Base-by-base conservation (phyloP, 768 basidiomycete species). In the Guyanaporus albipodus region DNA sequence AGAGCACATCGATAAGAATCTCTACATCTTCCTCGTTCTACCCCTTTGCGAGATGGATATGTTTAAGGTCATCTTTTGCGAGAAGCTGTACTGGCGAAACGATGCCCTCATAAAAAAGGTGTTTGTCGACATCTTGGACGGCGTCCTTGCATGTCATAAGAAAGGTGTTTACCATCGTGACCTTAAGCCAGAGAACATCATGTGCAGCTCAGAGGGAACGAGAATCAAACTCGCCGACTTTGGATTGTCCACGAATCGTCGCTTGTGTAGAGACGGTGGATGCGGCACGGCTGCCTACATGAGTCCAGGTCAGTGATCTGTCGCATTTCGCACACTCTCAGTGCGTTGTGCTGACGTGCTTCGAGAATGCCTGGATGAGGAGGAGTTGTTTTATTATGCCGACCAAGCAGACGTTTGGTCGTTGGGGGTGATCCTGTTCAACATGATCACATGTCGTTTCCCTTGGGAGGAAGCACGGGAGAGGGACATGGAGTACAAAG, bases 181-280 rank as follows among this genome's bases (percentile, higher is more conserved):
- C 58, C 76, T 93, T 59, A 92, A 93, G 63, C 90, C 90, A 2
- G 91, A 91, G 60, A 91, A 85, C 63, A 73, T 91, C 33, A 72
- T 92, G 41, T 83, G 80, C 62, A 75, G 68, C 49, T 62, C 62
- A 57, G 78, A 67, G 42, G 83, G 83, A 14, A 64, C 61, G 24
- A 59, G 70, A 44, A 72, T 91, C 33, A 72, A 73, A 45, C 71
- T 92, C 33, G 79, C 83, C 17, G 90, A 92, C 67, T 92, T 92
- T 73, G 90, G 91, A 12, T 64, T 91, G 43, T 76, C 80, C 0
- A 81, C 77, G 3, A 66, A 64, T 31, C 65, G 65, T 46, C 65
- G 60, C 27, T 33, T 75, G 33, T 77, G 74, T 38, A 55, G 55
- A 14, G 78, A 81, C 28, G 78, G 79, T 52, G 72, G 77, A 1